These are phyloP conservation scores for Myxozyma monticola DNA, from an alignment of 805 yeast species.

Conservation along the genomic window DNA sequence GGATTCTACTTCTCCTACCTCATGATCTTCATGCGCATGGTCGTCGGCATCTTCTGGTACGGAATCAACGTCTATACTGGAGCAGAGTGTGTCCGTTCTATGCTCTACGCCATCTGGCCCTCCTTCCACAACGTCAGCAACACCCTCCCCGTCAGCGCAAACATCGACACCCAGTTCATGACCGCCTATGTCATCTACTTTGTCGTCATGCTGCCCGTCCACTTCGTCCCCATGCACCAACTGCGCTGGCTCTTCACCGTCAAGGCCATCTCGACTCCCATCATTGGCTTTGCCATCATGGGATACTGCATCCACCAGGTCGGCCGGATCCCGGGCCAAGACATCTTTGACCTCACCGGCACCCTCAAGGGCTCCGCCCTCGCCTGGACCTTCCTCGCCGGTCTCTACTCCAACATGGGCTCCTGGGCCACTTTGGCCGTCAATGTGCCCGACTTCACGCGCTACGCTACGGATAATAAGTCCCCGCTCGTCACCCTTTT, in stretches of 20 bases:
- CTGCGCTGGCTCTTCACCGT: conserved; percentile 81
- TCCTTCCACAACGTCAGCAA: conserved; percentile 42
- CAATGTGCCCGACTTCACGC: conserved; percentile 51
- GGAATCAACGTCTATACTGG: conserved; percentile 84
- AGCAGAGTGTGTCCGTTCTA: conserved; percentile 74
- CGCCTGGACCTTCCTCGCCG: conserved; percentile 65
- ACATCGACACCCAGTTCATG: conserved; percentile 51
- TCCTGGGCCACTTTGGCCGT: conserved; percentile 43
- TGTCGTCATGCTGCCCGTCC: conserved; percentile 73
- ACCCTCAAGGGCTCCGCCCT: conserved; percentile 56
- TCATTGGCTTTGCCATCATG: conserved; percentile 79
- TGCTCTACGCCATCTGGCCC: conserved; percentile 74
- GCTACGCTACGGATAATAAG: conserved; percentile 47
- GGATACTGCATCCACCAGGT: conserved; percentile 76
- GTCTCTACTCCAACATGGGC: conserved; percentile 54
- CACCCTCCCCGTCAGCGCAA: conserved; percentile 33
- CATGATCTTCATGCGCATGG: conserved; percentile 62
- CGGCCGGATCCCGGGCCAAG: conserved; percentile 52
- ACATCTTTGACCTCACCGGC: conserved; percentile 51
- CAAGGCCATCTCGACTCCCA: conserved; percentile 63
- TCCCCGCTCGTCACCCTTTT: conserved; percentile 10
- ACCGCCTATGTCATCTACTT: conserved; percentile 79
- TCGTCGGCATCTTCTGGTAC: conserved; percentile 7
- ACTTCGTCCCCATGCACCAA: conserved; percentile 79
- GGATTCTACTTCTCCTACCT: conserved; percentile 79